Evolutionary conservation across 2,329 filamentous ascomycete genomes (phyloP).

Genomic region (Penicillium sp.): DNA sequence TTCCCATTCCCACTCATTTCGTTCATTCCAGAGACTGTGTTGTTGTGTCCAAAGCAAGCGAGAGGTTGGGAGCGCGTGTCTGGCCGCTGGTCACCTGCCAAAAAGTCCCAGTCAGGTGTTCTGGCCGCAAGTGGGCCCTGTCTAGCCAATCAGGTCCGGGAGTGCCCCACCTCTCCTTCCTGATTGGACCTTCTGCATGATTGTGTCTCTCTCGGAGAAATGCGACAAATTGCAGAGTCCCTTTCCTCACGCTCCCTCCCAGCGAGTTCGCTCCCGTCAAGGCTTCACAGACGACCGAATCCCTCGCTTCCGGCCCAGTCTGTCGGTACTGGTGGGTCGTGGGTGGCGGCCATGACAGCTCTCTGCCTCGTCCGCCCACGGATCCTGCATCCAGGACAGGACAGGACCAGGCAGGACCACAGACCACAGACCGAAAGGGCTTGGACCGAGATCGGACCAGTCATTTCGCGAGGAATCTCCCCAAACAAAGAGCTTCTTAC

Average conservation of each 20-base stretch:
- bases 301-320: slow-evolving; percentile 7
- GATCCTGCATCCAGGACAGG: no score
- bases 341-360: slow-evolving; percentile 9
- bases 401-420: no score
- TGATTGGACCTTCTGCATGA: neutral
- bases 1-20: no score
- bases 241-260: neutral
- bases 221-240: neutral
- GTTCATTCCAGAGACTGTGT: no score
- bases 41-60: neutral
- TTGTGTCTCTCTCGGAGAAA: neutral
- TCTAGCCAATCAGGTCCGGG: no score
- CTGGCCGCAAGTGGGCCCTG: neutral
- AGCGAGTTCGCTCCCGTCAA: neutral
- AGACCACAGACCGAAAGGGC: neutral
- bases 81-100: neutral
- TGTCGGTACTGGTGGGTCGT: slow-evolving; percentile 12
- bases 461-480: neutral
- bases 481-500: neutral
- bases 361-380: neutral
- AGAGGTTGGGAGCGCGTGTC: neutral
- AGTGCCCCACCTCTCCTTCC: neutral
- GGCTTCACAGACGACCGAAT: neutral
- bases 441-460: neutral
- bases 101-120: neutral